Evolutionary conservation across 2,329 filamentous ascomycete species (phyloP), one percentile per base, ranked within the genome.

Genomic region (Aureobasidium sp.): DNA sequence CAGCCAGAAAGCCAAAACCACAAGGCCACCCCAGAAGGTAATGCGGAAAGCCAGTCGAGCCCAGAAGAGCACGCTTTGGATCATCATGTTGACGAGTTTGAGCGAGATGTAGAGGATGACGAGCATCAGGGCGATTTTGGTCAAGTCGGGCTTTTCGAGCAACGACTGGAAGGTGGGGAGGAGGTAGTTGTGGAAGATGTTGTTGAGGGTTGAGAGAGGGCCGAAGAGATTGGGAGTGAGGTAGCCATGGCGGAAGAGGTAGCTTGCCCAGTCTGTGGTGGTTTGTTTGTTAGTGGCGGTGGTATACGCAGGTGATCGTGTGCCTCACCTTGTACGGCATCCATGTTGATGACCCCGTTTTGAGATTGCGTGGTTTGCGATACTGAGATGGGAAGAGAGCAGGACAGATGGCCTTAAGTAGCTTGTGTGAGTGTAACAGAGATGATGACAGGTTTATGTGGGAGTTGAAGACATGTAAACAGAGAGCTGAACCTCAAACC

Each of bases 51-150:
- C 79, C 61, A 96, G 70, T n/a, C 82, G 78, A 57, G 91, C 83
- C 85, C 90, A 91, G 77, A 86, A 95, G 70, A 91, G 77, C 62
- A 96, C 79, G 25, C 90, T 76, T 63, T 90, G 83, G 64, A 86
- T 85, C 21, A 91, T 77, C 77, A 88, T 87, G 71, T 86, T 82
- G 65, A 87, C 76, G 45, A 94, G 78, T 66, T 84, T 83, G 63
- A 87, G 74, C 13, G 79, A 81, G 62, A 92, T 72, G 70, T 91
- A 78, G 57, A 93, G 73, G 61, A 86, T 75, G 34, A 86, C 67
- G 49, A 87, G 74, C 4, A 89, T 76, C 9, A 86, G 68, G 15
- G 79, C 77, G 57, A 87, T 74, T 9, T 81, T 77, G 50, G 81
- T 73, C 60, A 80, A 72, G 68, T 80, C 78, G 57, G 77, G 77